These are phyloP conservation scores for Cryptomeria japonica DNA, from an alignment of 75 land plant genomes.

Conservation along the genomic window DNA sequence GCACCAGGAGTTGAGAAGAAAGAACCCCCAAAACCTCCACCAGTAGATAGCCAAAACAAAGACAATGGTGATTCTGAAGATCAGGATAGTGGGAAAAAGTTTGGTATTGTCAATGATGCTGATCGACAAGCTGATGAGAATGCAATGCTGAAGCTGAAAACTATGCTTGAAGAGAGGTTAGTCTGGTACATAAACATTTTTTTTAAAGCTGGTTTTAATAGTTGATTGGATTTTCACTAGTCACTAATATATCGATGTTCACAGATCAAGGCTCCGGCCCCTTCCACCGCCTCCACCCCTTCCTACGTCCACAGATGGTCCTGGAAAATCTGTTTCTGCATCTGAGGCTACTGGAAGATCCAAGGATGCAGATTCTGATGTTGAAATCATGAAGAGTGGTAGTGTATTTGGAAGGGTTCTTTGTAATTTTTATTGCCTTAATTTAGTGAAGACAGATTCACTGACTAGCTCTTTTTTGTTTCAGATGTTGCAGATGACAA, in stretches of 20 bases:
- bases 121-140: conserved; percentile 76
- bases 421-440: neutral
- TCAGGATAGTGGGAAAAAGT: conserved; percentile 48
- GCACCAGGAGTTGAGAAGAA: conserved; percentile 54
- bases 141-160: conserved; percentile 65
- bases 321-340: conserved; percentile 38
- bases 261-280: conserved; percentile 52
- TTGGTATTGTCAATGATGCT: conserved; percentile 90
- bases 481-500: conserved; percentile 74
- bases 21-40: conserved; percentile 28
- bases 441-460: neutral
- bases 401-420: neutral
- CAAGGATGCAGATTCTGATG: conserved; percentile 70
- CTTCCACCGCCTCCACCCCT: conserved; percentile 76
- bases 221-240: neutral
- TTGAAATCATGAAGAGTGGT: conserved; percentile 72
- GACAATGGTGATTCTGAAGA: conserved; percentile 21
- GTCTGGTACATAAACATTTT: neutral
- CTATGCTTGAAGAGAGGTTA: conserved; percentile 83
- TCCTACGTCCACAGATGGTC: conserved; percentile 36
- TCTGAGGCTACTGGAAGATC: conserved; percentile 53
- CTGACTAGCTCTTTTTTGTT: conserved; percentile 11
- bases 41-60: conserved; percentile 30
- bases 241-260: neutral
- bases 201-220: conserved; percentile 1